Evolutionary conservation across 2,329 filamentous ascomycete genomes (phyloP), one percentile per base, ranked within the genome.

Genomic region (Sodiomyces alkalinus): DNA sequence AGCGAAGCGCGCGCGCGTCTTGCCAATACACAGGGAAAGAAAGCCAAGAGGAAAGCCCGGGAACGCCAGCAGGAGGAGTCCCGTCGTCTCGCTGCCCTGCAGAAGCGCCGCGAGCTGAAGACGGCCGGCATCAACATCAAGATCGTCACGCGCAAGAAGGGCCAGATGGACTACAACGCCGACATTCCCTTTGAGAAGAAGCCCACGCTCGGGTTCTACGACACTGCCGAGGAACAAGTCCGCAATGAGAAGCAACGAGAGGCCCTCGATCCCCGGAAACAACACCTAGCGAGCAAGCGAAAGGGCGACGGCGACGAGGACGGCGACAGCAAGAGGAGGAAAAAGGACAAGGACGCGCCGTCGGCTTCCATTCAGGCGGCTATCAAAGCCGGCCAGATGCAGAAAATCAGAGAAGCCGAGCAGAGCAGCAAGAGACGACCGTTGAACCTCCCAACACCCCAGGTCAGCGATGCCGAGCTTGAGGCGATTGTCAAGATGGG

Each of bases 401-500:
- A 96, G 48, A 90, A 80, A 49, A 80, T 98, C 32, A 73, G 90
- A 17, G 90, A 98, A 56, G 90, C 90, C 2, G 90, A 98, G 52
- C 87, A 93, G 53, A 92, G 82, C 57, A 94, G 83, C 61, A 96
- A 93, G 56, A 73, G 90, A 33, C 72, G 83, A 33, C 60, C 77
- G 6, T 62, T 98, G n/a, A 74, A 77, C 25, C 60, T 98, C 16
- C 90, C 90, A 7, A 63, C 80, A 15, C 90, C 90, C 7, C 90
- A 98, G 55, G 83, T 98, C 42, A 77, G 81, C 50, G 90, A 98
- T 45, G 68, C 74, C 23, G 90, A 98, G 54, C 62, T 98, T 33
- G 90, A 98, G 47, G 86, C 94, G 40, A 96, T 98, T 45, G 83
- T 98, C 39, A 98, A 98, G 61, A 92, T 96, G 85, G 87, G 90